Evolutionary conservation across 2,329 filamentous ascomycete species (phyloP).

Genomic region (Drechslera avenae): DNA sequence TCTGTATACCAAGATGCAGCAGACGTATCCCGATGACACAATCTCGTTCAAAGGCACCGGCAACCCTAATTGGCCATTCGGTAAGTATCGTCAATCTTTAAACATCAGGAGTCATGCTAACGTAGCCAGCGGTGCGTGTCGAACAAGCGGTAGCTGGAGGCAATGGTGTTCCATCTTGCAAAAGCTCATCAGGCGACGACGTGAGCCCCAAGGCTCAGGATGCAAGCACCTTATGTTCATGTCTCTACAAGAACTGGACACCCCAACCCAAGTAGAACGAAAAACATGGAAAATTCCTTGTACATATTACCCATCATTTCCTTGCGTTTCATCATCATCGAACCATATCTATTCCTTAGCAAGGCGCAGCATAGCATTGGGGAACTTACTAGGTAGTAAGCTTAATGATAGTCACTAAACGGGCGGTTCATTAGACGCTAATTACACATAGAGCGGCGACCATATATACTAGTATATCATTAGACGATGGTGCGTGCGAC

Average conservation of each 20-base stretch:
- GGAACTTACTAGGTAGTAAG: not conserved
- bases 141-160: conserved; percentile 58
- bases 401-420: conserved; percentile 6
- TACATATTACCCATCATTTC: conserved; percentile 9
- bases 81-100: conserved; percentile 20
- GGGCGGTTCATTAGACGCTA: no score
- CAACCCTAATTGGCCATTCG: conserved; percentile 44
- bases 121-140: conserved; percentile 57
- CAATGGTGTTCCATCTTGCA: conserved; percentile 60
- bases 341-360: conserved; percentile 6
- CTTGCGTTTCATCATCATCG: conserved; percentile 1
- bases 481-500: no score
- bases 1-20: conserved; percentile 63
- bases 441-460: no score
- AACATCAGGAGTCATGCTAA: conserved; percentile 8
- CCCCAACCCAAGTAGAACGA: conserved; percentile 18
- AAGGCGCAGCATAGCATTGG: conserved; percentile 10
- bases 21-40: conserved; percentile 45
- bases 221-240: conserved; percentile 49
- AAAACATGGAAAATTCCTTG: not conserved
- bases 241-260: conserved; percentile 54
- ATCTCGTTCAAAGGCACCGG: conserved; percentile 35
- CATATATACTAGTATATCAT: no score
- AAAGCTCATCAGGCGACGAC: conserved; percentile 46
- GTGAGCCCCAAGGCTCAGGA: conserved; percentile 47